These are phyloP conservation scores for Globisporangium solare DNA, from an alignment of 352 stramenopile species.

Conservation along the genomic window DNA sequence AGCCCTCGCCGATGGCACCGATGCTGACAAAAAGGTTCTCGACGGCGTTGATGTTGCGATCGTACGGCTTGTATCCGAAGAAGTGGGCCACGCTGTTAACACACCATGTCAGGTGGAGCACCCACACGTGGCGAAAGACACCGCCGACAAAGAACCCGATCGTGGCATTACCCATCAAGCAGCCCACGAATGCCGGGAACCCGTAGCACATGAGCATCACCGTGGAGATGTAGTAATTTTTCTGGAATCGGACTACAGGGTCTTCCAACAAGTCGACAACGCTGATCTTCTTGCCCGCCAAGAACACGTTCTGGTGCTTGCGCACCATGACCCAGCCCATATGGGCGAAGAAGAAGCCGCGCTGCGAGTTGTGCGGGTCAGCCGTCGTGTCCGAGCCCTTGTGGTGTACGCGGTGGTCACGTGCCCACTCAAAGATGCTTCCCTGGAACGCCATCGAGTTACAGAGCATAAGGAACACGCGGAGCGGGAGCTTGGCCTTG, in stretches of 20 bases:
- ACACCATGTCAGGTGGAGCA: slow-evolving; percentile 97
- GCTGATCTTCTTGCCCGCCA: slow-evolving; percentile 91
- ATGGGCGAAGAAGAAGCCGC: slow-evolving; percentile 99
- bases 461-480: slow-evolving; percentile 96
- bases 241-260: slow-evolving; percentile 94
- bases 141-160: slow-evolving; percentile 95
- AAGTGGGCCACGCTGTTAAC: slow-evolving; percentile 98
- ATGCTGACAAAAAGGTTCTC: slow-evolving; percentile 97
- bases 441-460: slow-evolving; percentile 98
- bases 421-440: slow-evolving; percentile 98
- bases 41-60: slow-evolving; percentile 93
- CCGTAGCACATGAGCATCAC: slow-evolving; percentile 97
- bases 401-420: slow-evolving; percentile 98
- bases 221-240: slow-evolving; percentile 94
- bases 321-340: slow-evolving; percentile 99
- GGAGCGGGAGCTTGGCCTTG: slow-evolving; percentile 87
- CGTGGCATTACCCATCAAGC: slow-evolving; percentile 93
- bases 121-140: slow-evolving; percentile 90
- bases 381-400: slow-evolving; percentile 96
- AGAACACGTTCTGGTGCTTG: slow-evolving; percentile 92
- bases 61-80: slow-evolving; percentile 96
- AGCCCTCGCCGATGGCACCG: slow-evolving; percentile 95
- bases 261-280: slow-evolving; percentile 94
- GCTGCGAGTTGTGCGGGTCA: slow-evolving; percentile 94
- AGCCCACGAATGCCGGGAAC: slow-evolving; percentile 91